A percentile compares a stretch with the other conserved stretches of the same genome.
phyloP scores from a whole-genome alignment of 1,284 basidiomycete genomes.

The Cerrena zonata region DNA sequence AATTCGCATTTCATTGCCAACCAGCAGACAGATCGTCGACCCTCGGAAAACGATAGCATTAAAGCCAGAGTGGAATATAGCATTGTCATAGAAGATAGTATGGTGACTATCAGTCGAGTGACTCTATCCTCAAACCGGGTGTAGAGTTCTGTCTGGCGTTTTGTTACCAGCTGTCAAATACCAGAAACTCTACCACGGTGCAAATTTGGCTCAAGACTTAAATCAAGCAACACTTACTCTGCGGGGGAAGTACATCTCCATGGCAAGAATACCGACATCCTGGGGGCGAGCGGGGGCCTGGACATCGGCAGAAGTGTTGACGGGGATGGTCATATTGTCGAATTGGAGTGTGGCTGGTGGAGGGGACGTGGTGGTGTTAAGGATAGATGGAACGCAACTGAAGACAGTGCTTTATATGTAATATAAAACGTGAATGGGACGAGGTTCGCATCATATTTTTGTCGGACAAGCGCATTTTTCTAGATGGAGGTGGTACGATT shows the following conservation, averaged over 20 bases:
- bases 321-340: slow-evolving; percentile 27
- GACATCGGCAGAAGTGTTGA: slow-evolving; percentile 24
- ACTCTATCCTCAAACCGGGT: no score
- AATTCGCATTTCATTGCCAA: no score
- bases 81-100: no score
- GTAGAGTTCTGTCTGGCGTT: no score
- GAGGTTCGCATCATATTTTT: slow-evolving; percentile 7
- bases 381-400: background rate
- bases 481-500: slow-evolving; percentile 1
- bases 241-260: slow-evolving; percentile 92
- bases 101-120: no score
- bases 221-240: slow-evolving; percentile 51
- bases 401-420: slow-evolving; percentile 4
- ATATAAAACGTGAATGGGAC: slow-evolving; percentile 4
- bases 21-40: no score
- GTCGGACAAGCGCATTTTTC: background rate
- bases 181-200: no score
- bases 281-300: slow-evolving; percentile 56
- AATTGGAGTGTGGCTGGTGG: slow-evolving; percentile 3
- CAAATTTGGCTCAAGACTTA: no score
- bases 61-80: no score
- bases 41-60: no score
- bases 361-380: background rate
- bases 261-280: slow-evolving; percentile 87
- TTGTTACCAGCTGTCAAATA: no score